Evolutionary conservation across 164 flowering plant species (phyloP).

Genomic region (Akebia trifoliata): DNA sequence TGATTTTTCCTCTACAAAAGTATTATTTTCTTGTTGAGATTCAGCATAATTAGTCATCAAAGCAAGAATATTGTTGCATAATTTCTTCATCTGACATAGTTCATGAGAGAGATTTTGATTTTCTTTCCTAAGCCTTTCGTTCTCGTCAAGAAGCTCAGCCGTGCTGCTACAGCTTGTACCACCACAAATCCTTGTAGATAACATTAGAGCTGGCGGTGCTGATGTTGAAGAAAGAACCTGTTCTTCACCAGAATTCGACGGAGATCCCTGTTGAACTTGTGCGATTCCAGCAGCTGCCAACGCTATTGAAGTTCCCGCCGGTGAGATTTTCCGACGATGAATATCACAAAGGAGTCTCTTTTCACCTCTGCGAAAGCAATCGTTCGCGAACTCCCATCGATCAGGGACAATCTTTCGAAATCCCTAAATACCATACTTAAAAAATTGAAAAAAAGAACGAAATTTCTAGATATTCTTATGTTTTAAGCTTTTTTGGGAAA

Average conservation of each 20-base stretch:
- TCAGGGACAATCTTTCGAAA: conserved; percentile 38
- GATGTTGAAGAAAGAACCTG: conserved; percentile 53
- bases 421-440: conserved; percentile 16
- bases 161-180: conserved; percentile 17
- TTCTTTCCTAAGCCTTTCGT: conserved; percentile 67
- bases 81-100: conserved; percentile 53
- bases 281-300: conserved; percentile 15
- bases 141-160: conserved; percentile 64
- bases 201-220: conserved; percentile 25
- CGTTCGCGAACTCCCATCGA: conserved; percentile 38
- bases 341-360: conserved; percentile 29
- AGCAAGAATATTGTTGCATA: conserved; percentile 58
- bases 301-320: conserved; percentile 12
- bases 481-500: background rate
- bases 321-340: conserved; percentile 26
- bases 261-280: conserved; percentile 25
- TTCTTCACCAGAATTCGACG: conserved; percentile 69
- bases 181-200: conserved; percentile 2
- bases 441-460: background rate
- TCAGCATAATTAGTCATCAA: conserved; percentile 54
- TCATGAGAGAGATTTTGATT: conserved; percentile 55
- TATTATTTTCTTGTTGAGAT: conserved; percentile 5
- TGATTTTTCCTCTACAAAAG: conserved; percentile 27
- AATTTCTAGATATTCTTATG: background rate
- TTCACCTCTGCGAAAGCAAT: conserved; percentile 31